A percentile compares a stretch with the other conserved stretches of the same genome.
These are phyloP conservation scores for Chaetomidium leptoderma DNA, from an alignment of 495 filamentous ascomycete species.

Conservation along the genomic window DNA sequence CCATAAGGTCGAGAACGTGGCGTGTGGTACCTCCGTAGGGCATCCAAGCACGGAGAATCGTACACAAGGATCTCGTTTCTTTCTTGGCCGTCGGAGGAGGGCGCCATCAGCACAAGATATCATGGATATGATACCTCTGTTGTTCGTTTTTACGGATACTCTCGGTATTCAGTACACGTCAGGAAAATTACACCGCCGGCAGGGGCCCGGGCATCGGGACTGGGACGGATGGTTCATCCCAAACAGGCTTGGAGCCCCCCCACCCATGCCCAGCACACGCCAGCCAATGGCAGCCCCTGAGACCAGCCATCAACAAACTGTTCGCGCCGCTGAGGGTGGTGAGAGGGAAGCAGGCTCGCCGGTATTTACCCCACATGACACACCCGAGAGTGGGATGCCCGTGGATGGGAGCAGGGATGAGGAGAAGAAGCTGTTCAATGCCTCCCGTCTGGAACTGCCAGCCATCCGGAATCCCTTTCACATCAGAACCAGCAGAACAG, in stretches of 20 bases:
- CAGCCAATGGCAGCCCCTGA: constrained; percentile 36
- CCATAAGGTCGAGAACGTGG: not conserved
- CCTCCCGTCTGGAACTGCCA: not conserved
- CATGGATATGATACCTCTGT: too few relatives aligned
- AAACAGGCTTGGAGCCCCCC: constrained; percentile 15
- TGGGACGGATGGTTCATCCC: constrained; percentile 16
- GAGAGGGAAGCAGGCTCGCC: constrained; percentile 6
- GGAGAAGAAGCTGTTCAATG: not conserved
- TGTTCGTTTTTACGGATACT: too few relatives aligned
- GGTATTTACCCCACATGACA: constrained; percentile 18
- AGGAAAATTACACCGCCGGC: not conserved
- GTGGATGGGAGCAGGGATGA: constrained; percentile 5
- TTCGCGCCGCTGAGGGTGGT: constrained; percentile 15
- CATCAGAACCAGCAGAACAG: not conserved
- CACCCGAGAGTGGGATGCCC: constrained; percentile 7
- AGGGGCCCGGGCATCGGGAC: constrained; percentile 9
- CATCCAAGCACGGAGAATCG: too few relatives aligned
- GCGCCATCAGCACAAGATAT: too few relatives aligned
- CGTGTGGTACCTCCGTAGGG: too few relatives aligned
- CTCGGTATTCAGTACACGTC: too few relatives aligned
- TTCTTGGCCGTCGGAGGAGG: too few relatives aligned
- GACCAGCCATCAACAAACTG: constrained; percentile 44
- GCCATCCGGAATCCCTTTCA: not conserved
- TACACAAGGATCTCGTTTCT: too few relatives aligned
- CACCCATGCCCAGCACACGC: constrained; percentile 12